Base-by-base conservation (phyloP, 2,329 filamentous ascomycete genomes). In the Verticillium dahliae region DNA sequence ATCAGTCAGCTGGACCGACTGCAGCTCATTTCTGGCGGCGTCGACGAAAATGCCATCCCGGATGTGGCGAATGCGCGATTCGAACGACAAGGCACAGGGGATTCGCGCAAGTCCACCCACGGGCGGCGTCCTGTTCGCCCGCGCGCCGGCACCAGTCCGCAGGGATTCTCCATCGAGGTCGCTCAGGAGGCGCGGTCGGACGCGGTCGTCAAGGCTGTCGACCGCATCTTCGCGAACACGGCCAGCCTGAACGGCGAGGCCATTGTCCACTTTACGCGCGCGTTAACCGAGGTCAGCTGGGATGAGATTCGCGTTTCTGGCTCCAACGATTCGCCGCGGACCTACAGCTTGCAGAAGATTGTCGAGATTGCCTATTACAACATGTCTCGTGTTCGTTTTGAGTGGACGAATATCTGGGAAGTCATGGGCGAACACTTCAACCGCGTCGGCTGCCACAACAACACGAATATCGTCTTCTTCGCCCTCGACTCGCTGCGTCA, bases 281-380 rank as follows among this genome's bases (percentile, higher is more conserved):
- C 95, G 0, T 78, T 99, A 62, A 96, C 91, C 7, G 92, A 97
- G 72, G 94, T 99, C 66, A 98, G 94, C 75, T 98, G 95, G 95
- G 94, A 98, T 71, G 95, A 99, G 75, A 99, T 99, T 70, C 94
- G 96, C 72, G 96, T 95, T 3, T 98, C 95, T 0, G 95, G 95
- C 0, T 91, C 94, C 61, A 97, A 94, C 71, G 95, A 99, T 63
- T 96, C 92, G 27, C 95, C 95, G 11, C 87, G 96, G 60, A 99
- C 94, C 9, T 99, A 97, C 81, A 97, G 93, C 77, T 79, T 99
- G 64, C 95, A 99, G 72, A 99, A 99, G 76, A 86, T 99, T 65
- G 96, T 99, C 15, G 95, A 99, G 75, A 98, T 99, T 75, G 96
- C 92, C 74, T 97, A 97, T 75, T 99, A 99, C 85, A 99, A 99